Evolutionary conservation across 2,329 filamentous ascomycete genomes (phyloP), one percentile per base, ranked within the genome.

Genomic region (Escovopsis sp.): DNA sequence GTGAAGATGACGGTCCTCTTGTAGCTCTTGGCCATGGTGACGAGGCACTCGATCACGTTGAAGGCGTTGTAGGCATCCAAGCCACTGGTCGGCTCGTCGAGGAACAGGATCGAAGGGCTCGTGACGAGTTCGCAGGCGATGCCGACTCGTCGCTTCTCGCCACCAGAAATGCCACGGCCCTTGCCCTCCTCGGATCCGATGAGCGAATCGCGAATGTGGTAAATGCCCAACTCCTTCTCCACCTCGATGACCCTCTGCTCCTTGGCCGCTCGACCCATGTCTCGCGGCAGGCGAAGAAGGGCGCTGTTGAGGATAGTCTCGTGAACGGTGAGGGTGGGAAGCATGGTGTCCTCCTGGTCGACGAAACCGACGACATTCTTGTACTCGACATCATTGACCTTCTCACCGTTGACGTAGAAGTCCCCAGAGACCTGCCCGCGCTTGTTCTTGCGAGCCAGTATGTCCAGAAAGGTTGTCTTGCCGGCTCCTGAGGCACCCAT

Each of bases 91-190:
- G 91, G 91, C 56, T 98, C 91, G 56, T 98, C 91, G 42, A 98
- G 71, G 66, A 98, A 96, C 15, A 98, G 74, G 48, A 98, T 95
- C 45, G 88, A 95, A 4, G 91, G 91, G 53, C 88, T 95, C 5
- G 91, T 98, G 45, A 98, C 91, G 42, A 98, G 74, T 58, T 98
- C 91, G 61, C 93, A 98, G 38, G 93, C 91, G 55, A 98, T 98
- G 38, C 88, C 87, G 39, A 98, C 91, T 54, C 91, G 79, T 48
- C 91, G 78, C 64, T 96, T 96, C 64, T 98, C 91, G 48, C 91
- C 91, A 40, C 91, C 91, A 43, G 91, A 98, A 42, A 98, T 95
- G 27, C 93, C 93, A 46, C 91, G 84, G 10, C 88, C 88, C 47
- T 81, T 87, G 40, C 85, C 86, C 63, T 98, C 91, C 62, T 95